Conservation (phyloP, 352 stramenopile genomes). For the Globisporangium barbulae region DNA sequence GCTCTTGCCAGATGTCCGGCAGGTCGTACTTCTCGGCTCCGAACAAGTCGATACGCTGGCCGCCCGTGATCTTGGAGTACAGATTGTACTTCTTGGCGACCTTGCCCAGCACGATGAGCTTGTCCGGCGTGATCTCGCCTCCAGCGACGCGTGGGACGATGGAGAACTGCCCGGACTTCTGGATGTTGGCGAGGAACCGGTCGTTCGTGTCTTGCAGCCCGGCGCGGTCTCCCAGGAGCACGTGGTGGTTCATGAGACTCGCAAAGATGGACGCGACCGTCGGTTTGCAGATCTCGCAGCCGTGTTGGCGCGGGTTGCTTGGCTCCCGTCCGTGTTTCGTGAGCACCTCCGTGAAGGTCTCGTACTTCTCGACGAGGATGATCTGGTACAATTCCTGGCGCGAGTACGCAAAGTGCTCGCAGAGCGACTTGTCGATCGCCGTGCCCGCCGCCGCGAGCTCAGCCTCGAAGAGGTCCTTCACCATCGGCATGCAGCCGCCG, state of each 20-base stretch:
- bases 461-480: slow-evolving; percentile 84
- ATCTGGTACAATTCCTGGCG: slow-evolving; percentile 89
- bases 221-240: slow-evolving; percentile 77
- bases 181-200: slow-evolving; percentile 90
- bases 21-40: slow-evolving; percentile 90
- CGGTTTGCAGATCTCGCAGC: slow-evolving; percentile 92
- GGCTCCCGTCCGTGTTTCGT: slow-evolving; percentile 66
- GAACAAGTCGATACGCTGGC: slow-evolving; percentile 92
- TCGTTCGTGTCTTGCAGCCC: slow-evolving; percentile 92
- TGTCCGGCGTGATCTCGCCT: slow-evolving; percentile 88
- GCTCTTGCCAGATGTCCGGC: slow-evolving; percentile 89
- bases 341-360: slow-evolving; percentile 87
- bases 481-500: slow-evolving; percentile 89
- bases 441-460: slow-evolving; percentile 87
- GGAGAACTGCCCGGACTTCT: slow-evolving; percentile 91
- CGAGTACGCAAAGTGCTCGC: slow-evolving; percentile 90
- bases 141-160: slow-evolving; percentile 90
- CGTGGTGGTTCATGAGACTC: slow-evolving; percentile 84
- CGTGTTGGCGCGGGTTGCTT: slow-evolving; percentile 45
- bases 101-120: slow-evolving; percentile 88
- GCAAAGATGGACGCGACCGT: slow-evolving; percentile 89
- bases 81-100: slow-evolving; percentile 89
- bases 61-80: slow-evolving; percentile 94
- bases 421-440: slow-evolving; percentile 86
- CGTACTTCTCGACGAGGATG: slow-evolving; percentile 76